Evolutionary conservation across 441 rosid genomes (phyloP), one percentile per base, ranked within the genome.

Genomic region (Jatropha multifida): DNA sequence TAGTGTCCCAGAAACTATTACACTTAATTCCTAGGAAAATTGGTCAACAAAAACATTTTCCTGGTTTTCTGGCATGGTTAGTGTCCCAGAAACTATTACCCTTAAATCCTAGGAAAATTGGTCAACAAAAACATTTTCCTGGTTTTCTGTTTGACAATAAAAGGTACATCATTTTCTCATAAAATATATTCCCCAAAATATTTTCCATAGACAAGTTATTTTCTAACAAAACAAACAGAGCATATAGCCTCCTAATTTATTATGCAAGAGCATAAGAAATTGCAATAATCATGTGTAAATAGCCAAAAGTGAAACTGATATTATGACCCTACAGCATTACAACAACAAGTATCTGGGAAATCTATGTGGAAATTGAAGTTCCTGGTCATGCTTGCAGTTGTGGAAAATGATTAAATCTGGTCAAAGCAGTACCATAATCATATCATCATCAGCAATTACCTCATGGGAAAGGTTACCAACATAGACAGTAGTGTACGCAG

Each of bases 391-490:
- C 2, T 68, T n/a, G 11, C 18, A 37, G 37, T 51, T 7, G 15
- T 23, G 41, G 40, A 49, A 26, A 46, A 69, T 51, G 60, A 27
- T 12, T 51, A 68, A 42, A 65, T 10, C 44, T 32, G 54, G 46
- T 69, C 52, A 13, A 71, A 58, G 12, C 51, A 23, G 54, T 56
- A 17, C 7, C 54, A 41, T 55, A 55, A 40, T n/a, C 40, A 46
- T 67, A 44, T 72, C 56, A 41, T 14, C 65, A 73, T 65, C 65
- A n/a, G 59, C 7, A 58, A 80, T 78, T 77, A 78, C 98, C 96
- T 94, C 94, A 10, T 94, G 90, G 62, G 94, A 93, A 77, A 94
- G 89, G 83, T 92, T 93, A 72, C 98, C 98, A 72, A 93, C 97
- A 71, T 89, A 92, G 26, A 93, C 98, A 79, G 98, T 93, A 64